A percentile compares a stretch with the other conserved stretches of the same genome.
Evolutionary conservation across 2,329 filamentous ascomycete species (phyloP).

Genomic region (Aspergillus aculeatus): DNA sequence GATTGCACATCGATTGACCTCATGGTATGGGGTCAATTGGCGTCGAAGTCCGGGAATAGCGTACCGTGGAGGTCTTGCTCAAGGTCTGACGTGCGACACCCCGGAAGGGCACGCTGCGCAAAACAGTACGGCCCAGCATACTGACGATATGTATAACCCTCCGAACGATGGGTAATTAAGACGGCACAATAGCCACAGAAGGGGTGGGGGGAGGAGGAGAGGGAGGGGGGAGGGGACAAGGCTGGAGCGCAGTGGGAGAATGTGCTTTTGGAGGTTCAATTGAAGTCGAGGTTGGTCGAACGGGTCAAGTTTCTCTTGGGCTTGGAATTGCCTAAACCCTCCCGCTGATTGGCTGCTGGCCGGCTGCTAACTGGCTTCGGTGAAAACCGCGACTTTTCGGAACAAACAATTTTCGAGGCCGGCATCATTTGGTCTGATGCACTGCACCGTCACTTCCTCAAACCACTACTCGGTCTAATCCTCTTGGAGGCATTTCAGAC

Average conservation of each 20-base stretch:
- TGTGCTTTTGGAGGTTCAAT: slow-evolving; percentile 29
- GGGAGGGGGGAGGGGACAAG: slow-evolving; percentile 27
- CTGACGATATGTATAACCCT: slow-evolving; percentile 48
- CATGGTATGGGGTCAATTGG: slow-evolving; percentile 30
- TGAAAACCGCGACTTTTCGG: slow-evolving; percentile 40
- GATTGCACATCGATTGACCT: slow-evolving; percentile 29
- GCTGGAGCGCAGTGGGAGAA: slow-evolving; percentile 30
- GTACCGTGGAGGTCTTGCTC: slow-evolving; percentile 73
- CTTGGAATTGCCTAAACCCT: slow-evolving; percentile 38
- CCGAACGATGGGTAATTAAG: slow-evolving; percentile 34
- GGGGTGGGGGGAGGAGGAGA: slow-evolving; percentile 27
- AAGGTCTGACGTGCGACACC: slow-evolving; percentile 73
- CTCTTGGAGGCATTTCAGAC: neutral
- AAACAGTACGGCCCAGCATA: slow-evolving; percentile 91
- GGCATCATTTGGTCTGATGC: neutral
- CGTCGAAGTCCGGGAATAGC: slow-evolving; percentile 46
- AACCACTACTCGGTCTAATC: neutral
- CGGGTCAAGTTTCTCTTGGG: slow-evolving; percentile 37
- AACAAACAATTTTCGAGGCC: slow-evolving; percentile 24
- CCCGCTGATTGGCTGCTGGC: slow-evolving; percentile 35
- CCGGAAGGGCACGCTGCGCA: slow-evolving; percentile 85
- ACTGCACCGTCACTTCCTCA: neutral
- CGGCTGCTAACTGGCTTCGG: slow-evolving; percentile 32
- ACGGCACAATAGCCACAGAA: slow-evolving; percentile 34
- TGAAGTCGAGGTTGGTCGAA: slow-evolving; percentile 38